Evolutionary conservation across 306 rosid species (phyloP).

Genomic region (Urtica urens): DNA sequence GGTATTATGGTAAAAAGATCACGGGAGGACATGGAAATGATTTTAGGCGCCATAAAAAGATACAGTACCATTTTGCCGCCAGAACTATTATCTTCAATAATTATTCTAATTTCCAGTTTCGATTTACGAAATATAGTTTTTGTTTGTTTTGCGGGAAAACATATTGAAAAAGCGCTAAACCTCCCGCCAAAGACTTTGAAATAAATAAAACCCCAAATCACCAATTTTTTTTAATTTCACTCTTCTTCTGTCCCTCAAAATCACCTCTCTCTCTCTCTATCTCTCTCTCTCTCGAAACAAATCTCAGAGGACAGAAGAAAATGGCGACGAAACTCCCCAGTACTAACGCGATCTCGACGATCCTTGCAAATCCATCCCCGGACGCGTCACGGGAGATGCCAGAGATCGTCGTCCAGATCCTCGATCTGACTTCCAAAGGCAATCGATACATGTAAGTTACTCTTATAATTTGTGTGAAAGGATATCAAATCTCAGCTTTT

Average conservation of each 20-base stretch:
- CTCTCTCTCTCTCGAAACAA: conserved; percentile 1
- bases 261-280: not conserved
- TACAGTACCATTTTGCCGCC: conserved; percentile 7
- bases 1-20: too few relatives aligned
- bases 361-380: conserved; percentile 54
- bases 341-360: conserved; percentile 39
- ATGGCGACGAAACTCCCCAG: conserved; percentile 41
- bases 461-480: not conserved
- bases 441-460: conserved; percentile 48
- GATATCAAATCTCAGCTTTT: not conserved
- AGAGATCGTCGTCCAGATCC: conserved; percentile 55
- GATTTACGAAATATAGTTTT: not conserved
- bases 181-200: conserved; percentile 18
- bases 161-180: not conserved
- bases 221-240: too few relatives aligned
- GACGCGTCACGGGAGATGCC: conserved; percentile 45
- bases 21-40: too few relatives aligned
- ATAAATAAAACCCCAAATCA: conserved; percentile 4
- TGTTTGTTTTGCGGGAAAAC: conserved; percentile 14
- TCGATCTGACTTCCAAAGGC: conserved; percentile 57
- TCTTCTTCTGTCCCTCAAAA: not conserved
- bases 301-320: not conserved
- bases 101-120: not conserved
- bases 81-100: not conserved
- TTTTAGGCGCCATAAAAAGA: too few relatives aligned